Evolutionary conservation across 208 protist genomes (phyloP).

Genomic region (Trypanosoma theileri): DNA sequence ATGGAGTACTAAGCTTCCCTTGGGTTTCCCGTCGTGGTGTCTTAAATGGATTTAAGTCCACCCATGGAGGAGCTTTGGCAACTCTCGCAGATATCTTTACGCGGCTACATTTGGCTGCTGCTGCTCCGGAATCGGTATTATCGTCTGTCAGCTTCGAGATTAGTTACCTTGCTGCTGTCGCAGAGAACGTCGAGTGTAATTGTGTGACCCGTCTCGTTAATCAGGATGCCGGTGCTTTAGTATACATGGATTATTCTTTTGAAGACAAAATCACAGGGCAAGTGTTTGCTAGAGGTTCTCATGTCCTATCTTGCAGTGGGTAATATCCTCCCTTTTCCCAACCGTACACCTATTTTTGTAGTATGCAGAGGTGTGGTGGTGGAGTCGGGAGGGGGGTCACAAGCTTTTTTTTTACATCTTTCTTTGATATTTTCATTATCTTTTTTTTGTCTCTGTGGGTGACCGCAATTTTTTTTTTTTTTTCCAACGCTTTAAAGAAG

Average conservation of each 20-base stretch:
- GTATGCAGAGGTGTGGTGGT: too few species aligned
- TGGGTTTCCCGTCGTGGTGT: conserved; percentile 48
- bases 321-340: not conserved
- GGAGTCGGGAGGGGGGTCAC: too few species aligned
- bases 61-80: conserved; percentile 84
- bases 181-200: conserved; percentile 56
- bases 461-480: not conserved
- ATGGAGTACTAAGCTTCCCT: conserved; percentile 59
- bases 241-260: conserved; percentile 79
- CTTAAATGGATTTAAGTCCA: conserved; percentile 80
- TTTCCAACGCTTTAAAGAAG: not conserved
- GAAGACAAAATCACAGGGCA: conserved; percentile 55
- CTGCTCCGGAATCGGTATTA: conserved; percentile 22
- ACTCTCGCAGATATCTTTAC: conserved; percentile 83
- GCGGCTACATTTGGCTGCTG: conserved; percentile 55
- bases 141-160: conserved; percentile 82
- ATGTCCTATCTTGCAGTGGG: conserved; percentile 45
- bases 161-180: conserved; percentile 72
- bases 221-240: conserved; percentile 30
- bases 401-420: too few species aligned
- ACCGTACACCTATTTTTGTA: not conserved
- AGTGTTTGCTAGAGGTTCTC: conserved; percentile 74
- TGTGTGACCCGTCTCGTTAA: conserved; percentile 74
- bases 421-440: not conserved
- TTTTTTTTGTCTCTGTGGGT: not conserved